Conservation (phyloP, 1,284 basidiomycete genomes). For the Cutaneotrichosporon curvatum region DNA sequence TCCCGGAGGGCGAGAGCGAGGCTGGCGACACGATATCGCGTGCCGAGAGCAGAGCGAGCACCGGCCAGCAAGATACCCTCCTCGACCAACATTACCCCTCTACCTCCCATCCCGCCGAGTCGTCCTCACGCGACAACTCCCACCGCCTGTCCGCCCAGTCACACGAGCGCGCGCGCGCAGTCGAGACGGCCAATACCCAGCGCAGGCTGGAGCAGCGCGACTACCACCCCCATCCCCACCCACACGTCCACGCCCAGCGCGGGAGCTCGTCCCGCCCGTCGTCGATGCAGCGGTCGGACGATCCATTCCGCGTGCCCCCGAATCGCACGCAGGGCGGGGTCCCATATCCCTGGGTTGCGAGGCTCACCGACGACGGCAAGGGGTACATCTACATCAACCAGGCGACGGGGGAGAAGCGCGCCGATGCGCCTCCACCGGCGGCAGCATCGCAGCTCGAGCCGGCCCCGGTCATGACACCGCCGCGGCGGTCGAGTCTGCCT, state of each 20-base stretch:
- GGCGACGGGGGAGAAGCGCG: slow-evolving; percentile 58
- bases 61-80: neutral
- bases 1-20: slow-evolving; percentile 62
- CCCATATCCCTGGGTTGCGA: slow-evolving; percentile 70
- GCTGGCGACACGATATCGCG: slow-evolving; percentile 38
- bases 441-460: too few species aligned
- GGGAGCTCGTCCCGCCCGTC: neutral
- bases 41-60: neutral
- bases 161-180: neutral
- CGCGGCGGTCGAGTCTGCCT: neutral
- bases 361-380: slow-evolving; percentile 74
- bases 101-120: too few species aligned
- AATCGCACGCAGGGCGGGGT: slow-evolving; percentile 49
- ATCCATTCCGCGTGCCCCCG: slow-evolving; percentile 26
- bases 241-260: too few species aligned
- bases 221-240: too few species aligned
- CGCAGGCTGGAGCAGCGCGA: too few species aligned
- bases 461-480: neutral
- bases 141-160: neutral
- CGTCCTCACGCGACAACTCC: too few species aligned
- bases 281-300: slow-evolving; percentile 3
- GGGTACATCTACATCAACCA: slow-evolving; percentile 74
- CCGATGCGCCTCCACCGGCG: slow-evolving; percentile 37
- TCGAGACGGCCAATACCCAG: neutral
- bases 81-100: too few species aligned